Evolutionary conservation across 139 green algal genomes (phyloP).

Genomic region (Chlorella sp.): DNA sequence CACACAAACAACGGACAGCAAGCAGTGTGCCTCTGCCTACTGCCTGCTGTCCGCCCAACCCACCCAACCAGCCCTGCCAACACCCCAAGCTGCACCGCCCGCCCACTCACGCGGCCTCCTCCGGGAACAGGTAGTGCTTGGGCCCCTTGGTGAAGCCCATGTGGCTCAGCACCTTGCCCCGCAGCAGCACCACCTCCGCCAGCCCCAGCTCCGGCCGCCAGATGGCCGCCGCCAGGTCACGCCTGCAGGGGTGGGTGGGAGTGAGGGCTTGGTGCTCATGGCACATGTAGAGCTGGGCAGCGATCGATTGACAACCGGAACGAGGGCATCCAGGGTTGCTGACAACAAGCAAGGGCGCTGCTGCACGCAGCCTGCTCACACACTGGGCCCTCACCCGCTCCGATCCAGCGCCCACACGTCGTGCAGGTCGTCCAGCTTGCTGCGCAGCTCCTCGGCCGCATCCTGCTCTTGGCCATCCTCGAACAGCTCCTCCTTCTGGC

Average conservation of each 20-base stretch:
- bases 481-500: constrained; percentile 46
- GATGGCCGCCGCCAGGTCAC: constrained; percentile 45
- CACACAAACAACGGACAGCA: too few relatives aligned
- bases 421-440: constrained; percentile 38
- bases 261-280: too few relatives aligned
- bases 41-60: too few relatives aligned
- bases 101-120: constrained; percentile 39
- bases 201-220: constrained; percentile 37
- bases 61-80: background rate
- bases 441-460: constrained; percentile 14
- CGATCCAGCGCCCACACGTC: constrained; percentile 29
- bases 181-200: constrained; percentile 49
- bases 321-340: too few relatives aligned
- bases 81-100: background rate
- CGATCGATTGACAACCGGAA: too few relatives aligned
- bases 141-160: constrained; percentile 32
- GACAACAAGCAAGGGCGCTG: too few relatives aligned
- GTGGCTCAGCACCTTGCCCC: constrained; percentile 39
- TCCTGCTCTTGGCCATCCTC: constrained; percentile 8
- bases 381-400: constrained; percentile 33
- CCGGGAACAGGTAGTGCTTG: constrained; percentile 39
- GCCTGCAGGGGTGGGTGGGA: background rate
- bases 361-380: too few relatives aligned
- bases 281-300: too few relatives aligned
- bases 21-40: too few relatives aligned